These are phyloP conservation scores for Tolypocladium paradoxum DNA, from an alignment of 2,329 filamentous ascomycete species.

Conservation along the genomic window DNA sequence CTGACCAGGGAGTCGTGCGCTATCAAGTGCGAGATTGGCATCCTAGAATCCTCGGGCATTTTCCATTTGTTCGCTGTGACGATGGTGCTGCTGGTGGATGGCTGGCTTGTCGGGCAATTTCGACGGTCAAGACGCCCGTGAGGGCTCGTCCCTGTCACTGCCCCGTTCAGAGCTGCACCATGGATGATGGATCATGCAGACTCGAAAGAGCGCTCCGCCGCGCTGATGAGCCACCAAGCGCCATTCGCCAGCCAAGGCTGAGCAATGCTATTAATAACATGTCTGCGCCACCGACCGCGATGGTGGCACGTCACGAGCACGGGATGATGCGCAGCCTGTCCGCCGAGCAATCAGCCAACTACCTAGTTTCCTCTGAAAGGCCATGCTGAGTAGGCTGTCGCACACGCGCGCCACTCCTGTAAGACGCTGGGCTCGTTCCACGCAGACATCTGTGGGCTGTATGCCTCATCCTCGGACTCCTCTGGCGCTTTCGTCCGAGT, in stretches of 20 bases:
- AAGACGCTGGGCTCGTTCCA: background rate
- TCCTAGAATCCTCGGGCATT: background rate
- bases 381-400: background rate
- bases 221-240: background rate
- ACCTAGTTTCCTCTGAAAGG: background rate
- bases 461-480: too few species aligned
- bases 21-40: background rate
- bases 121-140: too few species aligned
- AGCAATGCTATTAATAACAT: background rate
- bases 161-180: background rate
- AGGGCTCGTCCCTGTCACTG: too few species aligned
- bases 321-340: background rate
- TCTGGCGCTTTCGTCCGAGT: background rate
- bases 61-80: background rate
- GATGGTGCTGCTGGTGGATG: background rate
- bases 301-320: background rate
- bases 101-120: too few species aligned
- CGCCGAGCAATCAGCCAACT: background rate
- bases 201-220: background rate
- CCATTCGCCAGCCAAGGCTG: background rate
- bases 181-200: background rate
- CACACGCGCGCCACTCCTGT: background rate
- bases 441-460: background rate
- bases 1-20: background rate
- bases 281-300: background rate